Percentiles rank a stretch among this genome's conserved stretches.
phyloP scores from a whole-genome alignment of 192 early-diverging fungal genomes.

The Dimargaris cristalligena region DNA sequence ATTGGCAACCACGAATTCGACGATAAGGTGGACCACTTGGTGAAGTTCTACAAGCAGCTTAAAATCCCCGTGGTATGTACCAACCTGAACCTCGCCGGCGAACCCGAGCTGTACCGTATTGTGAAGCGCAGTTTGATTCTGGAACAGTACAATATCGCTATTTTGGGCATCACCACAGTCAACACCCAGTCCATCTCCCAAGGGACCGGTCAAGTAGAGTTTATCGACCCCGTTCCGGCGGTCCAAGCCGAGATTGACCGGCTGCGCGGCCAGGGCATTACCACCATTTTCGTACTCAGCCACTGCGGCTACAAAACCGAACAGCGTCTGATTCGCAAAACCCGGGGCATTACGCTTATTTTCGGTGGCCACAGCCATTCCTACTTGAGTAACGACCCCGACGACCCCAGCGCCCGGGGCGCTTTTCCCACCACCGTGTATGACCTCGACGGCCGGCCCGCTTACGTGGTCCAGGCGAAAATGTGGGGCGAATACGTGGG shows the following conservation, averaged over 20 bases:
- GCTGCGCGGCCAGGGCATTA: constrained; percentile 36
- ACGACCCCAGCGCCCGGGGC: constrained; percentile 27
- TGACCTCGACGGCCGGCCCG: constrained; percentile 41
- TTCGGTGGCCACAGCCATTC: constrained; percentile 68
- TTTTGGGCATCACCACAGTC: constrained; percentile 49
- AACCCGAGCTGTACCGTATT: constrained; percentile 21
- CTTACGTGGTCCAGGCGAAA: constrained; percentile 51
- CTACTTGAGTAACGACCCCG: constrained; percentile 34
- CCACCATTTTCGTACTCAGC: constrained; percentile 42
- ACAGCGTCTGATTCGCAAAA: constrained; percentile 35
- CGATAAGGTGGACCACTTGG: constrained; percentile 32
- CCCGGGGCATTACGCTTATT: constrained; percentile 37
- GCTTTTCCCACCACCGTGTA: constrained; percentile 49
- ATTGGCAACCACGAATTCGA: constrained; percentile 69
- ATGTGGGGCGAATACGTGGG: constrained; percentile 45
- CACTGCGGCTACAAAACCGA: constrained; percentile 58
- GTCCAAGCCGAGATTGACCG: constrained; percentile 48
- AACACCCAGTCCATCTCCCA: constrained; percentile 38
- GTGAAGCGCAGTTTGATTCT: constrained; percentile 51
- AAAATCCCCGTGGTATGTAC: constrained; percentile 45
- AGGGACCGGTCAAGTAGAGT: constrained; percentile 26
- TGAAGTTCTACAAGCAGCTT: constrained; percentile 30
- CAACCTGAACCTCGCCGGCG: constrained; percentile 36
- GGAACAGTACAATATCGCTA: constrained; percentile 38
- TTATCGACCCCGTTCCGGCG: constrained; percentile 35